These are phyloP conservation scores for Rhododendron kiyosumense DNA, from an alignment of 148 eudicot species.

Conservation along the genomic window DNA sequence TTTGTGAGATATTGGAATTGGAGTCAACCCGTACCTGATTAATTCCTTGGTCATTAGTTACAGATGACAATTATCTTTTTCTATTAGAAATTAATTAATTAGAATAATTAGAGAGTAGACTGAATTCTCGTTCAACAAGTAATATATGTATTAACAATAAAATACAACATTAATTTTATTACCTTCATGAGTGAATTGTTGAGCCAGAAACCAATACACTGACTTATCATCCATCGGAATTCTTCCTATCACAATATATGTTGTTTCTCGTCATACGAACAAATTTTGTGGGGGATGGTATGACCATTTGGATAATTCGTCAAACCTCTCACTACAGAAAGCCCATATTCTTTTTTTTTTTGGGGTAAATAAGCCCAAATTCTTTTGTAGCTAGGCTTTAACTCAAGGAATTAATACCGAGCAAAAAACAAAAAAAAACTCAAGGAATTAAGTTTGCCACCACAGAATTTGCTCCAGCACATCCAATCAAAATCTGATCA, in stretches of 20 bases:
- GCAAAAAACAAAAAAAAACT: too few relatives aligned
- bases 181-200: not conserved
- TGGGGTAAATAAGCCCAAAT: too few relatives aligned
- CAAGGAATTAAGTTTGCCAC: conserved; percentile 25
- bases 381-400: conserved; percentile 21
- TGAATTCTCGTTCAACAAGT: not conserved
- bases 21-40: not conserved
- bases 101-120: not conserved
- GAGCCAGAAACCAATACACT: conserved; percentile 37
- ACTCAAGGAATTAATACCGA: conserved; percentile 31
- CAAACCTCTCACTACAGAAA: conserved; percentile 33
- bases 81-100: too few relatives aligned
- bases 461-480: conserved; percentile 49
- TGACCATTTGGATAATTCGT: conserved; percentile 44
- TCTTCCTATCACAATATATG: conserved; percentile 33
- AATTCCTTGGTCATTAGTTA: too few relatives aligned
- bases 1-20: too few relatives aligned
- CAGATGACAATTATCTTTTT: too few relatives aligned
- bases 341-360: conserved; percentile 21
- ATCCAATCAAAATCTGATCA: conserved; percentile 40
- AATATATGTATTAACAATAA: not conserved
- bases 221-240: conserved; percentile 35
- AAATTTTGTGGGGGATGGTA: conserved; percentile 26
- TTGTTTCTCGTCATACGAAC: conserved; percentile 22
- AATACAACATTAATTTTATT: not conserved